These are phyloP conservation scores for Xerocomellus dryophilus DNA, from an alignment of 768 basidiomycete species.

Conservation along the genomic window DNA sequence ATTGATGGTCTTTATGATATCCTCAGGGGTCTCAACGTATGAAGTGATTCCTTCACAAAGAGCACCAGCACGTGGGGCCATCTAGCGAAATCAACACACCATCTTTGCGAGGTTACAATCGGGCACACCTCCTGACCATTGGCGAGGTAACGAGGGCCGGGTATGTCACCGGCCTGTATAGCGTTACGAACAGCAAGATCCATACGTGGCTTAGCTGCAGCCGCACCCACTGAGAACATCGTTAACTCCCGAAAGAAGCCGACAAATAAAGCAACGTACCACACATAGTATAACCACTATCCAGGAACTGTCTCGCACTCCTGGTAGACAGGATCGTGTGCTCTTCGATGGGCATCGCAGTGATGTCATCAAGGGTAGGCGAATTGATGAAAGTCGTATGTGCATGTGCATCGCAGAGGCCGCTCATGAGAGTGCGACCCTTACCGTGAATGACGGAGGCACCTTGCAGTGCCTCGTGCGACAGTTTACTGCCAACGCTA, in stretches of 20 bases:
- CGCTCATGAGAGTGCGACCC: slow-evolving; percentile 37
- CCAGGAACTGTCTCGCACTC: slow-evolving; percentile 34
- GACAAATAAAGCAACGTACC: slow-evolving; percentile 8
- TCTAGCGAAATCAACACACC: slow-evolving; percentile 9
- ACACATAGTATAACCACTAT: slow-evolving; percentile 40
- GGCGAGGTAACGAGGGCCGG: slow-evolving; percentile 36
- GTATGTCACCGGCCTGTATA: slow-evolving; percentile 34
- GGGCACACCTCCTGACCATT: slow-evolving; percentile 33
- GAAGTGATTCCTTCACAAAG: slow-evolving; percentile 33
- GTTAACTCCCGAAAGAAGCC: not conserved
- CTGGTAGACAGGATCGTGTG: slow-evolving; percentile 31
- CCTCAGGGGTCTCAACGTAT: slow-evolving; percentile 30
- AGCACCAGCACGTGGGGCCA: slow-evolving; percentile 32
- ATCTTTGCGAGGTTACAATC: not conserved
- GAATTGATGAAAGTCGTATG: slow-evolving; percentile 34
- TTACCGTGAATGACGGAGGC: slow-evolving; percentile 29
- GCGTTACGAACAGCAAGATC: slow-evolving; percentile 35
- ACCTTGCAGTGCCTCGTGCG: slow-evolving; percentile 18
- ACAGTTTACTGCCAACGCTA: slow-evolving; percentile 26
- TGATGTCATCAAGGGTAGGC: slow-evolving; percentile 30
- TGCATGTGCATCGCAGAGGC: slow-evolving; percentile 36
- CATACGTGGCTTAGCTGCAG: slow-evolving; percentile 33
- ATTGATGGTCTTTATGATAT: slow-evolving; percentile 27
- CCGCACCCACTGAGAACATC: slow-evolving; percentile 30
- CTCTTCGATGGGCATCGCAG: slow-evolving; percentile 30